Conservation (phyloP, 805 yeast genomes). For the Cyberlindnera saturnus region DNA sequence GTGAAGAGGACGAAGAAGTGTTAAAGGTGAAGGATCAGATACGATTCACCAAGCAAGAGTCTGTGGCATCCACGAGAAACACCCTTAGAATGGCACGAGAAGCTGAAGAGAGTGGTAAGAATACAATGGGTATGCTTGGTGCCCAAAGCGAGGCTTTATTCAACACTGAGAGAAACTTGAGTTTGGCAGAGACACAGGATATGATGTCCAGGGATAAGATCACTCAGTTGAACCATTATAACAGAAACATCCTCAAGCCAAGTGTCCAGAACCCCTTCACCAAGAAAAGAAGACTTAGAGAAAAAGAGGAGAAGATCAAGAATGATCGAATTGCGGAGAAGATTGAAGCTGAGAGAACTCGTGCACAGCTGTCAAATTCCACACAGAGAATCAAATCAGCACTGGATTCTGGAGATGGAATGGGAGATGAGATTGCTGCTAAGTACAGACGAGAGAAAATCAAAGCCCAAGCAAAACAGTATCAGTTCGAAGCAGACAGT, state of each 20-base stretch:
- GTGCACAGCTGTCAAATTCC: constrained; percentile 53
- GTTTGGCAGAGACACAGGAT: constrained; percentile 76
- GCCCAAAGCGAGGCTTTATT: constrained; percentile 86
- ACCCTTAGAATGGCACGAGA: constrained; percentile 67
- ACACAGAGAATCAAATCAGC: constrained; percentile 66
- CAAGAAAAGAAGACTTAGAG: constrained; percentile 65
- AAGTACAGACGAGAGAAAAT: constrained; percentile 32
- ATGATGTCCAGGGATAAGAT: constrained; percentile 79
- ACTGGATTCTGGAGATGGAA: constrained; percentile 36
- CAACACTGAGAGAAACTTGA: constrained; percentile 70
- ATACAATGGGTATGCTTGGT: constrained; percentile 88
- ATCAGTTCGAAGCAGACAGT: constrained; percentile 81
- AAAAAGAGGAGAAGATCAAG: constrained; percentile 65
- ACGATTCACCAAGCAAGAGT: constrained; percentile 78
- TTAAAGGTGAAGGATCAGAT: constrained; percentile 81
- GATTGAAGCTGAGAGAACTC: constrained; percentile 51
- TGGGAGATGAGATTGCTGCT: constrained; percentile 27
- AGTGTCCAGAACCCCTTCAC: constrained; percentile 85
- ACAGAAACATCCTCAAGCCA: constrained; percentile 77
- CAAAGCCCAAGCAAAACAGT: constrained; percentile 51
- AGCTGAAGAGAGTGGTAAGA: constrained; percentile 69
- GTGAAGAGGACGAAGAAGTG: constrained; percentile 80
- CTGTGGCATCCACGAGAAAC: constrained; percentile 79
- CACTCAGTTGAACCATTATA: constrained; percentile 68
- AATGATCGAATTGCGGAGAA: constrained; percentile 58